Base-by-base conservation (phyloP, 192 early-diverging fungal species). In the Coemansia sp. region DNA sequence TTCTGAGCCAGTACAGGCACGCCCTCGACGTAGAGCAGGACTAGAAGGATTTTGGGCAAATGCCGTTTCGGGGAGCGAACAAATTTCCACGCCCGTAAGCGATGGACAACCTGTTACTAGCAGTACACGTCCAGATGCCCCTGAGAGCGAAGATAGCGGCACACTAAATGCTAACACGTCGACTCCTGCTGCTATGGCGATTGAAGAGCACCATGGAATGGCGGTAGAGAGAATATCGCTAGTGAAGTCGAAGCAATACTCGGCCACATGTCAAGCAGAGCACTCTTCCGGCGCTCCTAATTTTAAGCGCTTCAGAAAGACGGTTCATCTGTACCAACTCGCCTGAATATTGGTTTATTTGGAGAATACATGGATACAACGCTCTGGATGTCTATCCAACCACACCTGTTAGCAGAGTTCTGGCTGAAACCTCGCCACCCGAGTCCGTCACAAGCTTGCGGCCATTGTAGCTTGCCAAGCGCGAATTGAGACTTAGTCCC, bases 281-380 rank as follows among this genome's bases (percentile, higher is more conserved):
- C 57, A 36, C 29, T 33, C 31, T 15, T 34, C 27, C 1, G 44
- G 47, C 3, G 24, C 20, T 24, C 73, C 80, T 20, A 82, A 82
- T 63, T 82, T 72, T 64, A 82, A 82, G 69, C 69, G 68, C 38
- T 82, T 82, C 58, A 70, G 62, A 57, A 82, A 82, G 58, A 82
- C 80, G 0, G 38, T 72, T 27, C 80, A 82, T 29, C 50, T 43
- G 10, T 82, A 77, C 44, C 72, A 77, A 43, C 27, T 47, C 13
- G 22, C 24, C 31, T 41, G 15, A 43, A 60, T 15, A 18, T 15
- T 13, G 46, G 1, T 27, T 24, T 46, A 10, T 22, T 68, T 53
- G 29, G 46, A 20, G 2, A 49, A 41, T 27, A 31, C 27, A 12
- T 53, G 50, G 50, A 31, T 15, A 15, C 15, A 33, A 29, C 29